Percentiles rank a stretch among this genome's conserved stretches.
These are phyloP conservation scores for Aspergillus haitiensis DNA, from an alignment of 495 filamentous ascomycete genomes.

Conservation along the genomic window DNA sequence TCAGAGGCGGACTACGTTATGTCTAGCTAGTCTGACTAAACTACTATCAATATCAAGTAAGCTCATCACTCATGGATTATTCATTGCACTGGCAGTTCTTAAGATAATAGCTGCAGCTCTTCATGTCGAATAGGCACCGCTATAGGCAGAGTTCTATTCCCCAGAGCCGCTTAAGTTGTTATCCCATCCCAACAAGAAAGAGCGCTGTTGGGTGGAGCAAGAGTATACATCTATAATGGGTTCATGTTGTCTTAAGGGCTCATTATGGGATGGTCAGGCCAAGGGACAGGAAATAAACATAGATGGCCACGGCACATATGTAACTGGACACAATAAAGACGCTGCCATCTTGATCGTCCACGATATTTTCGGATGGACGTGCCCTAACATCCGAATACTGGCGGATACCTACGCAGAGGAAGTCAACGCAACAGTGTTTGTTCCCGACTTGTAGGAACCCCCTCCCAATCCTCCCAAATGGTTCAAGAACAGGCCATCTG, in stretches of 20 bases:
- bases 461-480: neutral
- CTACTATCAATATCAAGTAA: no score
- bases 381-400: slow-evolving; percentile 46
- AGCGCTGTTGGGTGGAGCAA: no score
- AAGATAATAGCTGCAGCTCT: no score
- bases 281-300: slow-evolving; percentile 40
- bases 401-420: slow-evolving; percentile 54
- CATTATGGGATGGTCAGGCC: slow-evolving; percentile 50
- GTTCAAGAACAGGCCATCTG: no score
- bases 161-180: no score
- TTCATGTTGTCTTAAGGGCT: slow-evolving; percentile 35
- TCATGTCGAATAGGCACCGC: no score
- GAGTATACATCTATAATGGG: neutral
- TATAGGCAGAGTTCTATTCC: no score
- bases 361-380: slow-evolving; percentile 54
- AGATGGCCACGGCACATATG: slow-evolving; percentile 38
- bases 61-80: no score
- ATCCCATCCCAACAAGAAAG: no score
- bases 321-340: slow-evolving; percentile 38
- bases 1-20: no score
- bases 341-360: slow-evolving; percentile 47
- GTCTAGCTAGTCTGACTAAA: no score
- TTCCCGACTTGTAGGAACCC: slow-evolving; percentile 45
- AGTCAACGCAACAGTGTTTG: slow-evolving; percentile 49
- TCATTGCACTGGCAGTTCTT: no score